Conservation (phyloP, 257 asterid genomes). For the Solanum lignicaule region DNA sequence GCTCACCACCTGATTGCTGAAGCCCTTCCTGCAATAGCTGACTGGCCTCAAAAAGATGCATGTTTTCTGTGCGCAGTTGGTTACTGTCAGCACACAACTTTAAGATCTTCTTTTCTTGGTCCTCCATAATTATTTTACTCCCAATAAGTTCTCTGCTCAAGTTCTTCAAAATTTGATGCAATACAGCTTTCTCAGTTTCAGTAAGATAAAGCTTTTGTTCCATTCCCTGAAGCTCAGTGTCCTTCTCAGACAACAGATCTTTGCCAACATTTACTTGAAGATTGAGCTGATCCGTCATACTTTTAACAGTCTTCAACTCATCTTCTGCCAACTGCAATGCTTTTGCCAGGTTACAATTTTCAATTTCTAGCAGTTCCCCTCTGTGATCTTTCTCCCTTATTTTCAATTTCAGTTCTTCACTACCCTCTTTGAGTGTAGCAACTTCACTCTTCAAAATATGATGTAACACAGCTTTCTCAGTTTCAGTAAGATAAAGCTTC, state of each 20-base stretch:
- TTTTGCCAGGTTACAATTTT: constrained; percentile 29
- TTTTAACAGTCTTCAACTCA: constrained; percentile 19
- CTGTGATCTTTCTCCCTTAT: constrained; percentile 38
- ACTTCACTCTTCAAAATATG: too few species aligned
- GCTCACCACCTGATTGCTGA: constrained; percentile 27
- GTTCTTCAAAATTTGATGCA: constrained; percentile 13
- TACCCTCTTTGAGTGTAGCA: constrained; percentile 29
- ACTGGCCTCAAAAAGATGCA: constrained; percentile 24
- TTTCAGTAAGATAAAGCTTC: too few species aligned
- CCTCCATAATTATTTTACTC: constrained; percentile 20
- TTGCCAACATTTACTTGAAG: constrained; percentile 32
- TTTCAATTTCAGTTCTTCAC: constrained; percentile 35
- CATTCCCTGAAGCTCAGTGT: constrained; percentile 31
- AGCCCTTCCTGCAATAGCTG: constrained; percentile 29
- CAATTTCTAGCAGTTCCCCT: constrained; percentile 35
- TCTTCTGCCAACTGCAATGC: constrained; percentile 35
- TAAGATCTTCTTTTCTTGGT: constrained; percentile 30
- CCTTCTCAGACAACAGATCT: constrained; percentile 28
- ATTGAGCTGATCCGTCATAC: constrained; percentile 27
- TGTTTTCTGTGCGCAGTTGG: constrained; percentile 30
- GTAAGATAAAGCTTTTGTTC: constrained; percentile 28
- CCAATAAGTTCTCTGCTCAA: constrained; percentile 21
- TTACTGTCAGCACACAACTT: constrained; percentile 30
- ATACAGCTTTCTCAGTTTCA: constrained; percentile 34
- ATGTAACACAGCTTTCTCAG: too few species aligned